Base-by-base conservation (phyloP, 768 basidiomycete genomes). In the Dacryopinax spathularia region DNA sequence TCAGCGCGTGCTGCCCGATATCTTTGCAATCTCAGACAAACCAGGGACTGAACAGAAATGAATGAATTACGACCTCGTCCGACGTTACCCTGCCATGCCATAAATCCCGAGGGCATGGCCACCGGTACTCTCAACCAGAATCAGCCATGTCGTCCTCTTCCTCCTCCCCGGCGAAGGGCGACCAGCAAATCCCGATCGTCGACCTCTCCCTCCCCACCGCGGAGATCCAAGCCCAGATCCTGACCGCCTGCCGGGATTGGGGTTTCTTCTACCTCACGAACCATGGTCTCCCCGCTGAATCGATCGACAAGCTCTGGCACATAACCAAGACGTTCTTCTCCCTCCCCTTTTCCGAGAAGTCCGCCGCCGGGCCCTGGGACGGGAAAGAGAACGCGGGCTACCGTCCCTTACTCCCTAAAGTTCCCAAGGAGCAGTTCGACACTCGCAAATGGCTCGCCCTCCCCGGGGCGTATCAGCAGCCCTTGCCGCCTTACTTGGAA, bases 251-350 rank as follows among this genome's bases (percentile, higher is more conserved):
- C 29, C 25, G 20, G 9, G 13, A 56, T 29, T 56, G 48, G 48
- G 48, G 48, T 56, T 56, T 56, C 48, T 56, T 56, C 48, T 56
- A 56, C 48, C 48, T 56, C 25, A 29, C 25, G 48, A 56, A 56
- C 48, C 48, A 56, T 29, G 22, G 25, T 29, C 48, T 56, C 5
- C 25, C 48, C 29, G 3, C 48, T 7, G 22, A 10, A 13, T 31
- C 22, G 25, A 6, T 56, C 13, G 13, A 3, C 48, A 3, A 29
- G 18, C 48, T 56, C 13, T 56, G 48, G 48, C 25, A 56, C 9
- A 5, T 56, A 3, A 31, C 22, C 10, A 22, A 29, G 5, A 56
- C 48, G 48, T 56, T 56, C 48, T 56, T 56, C 25, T 13, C 48
- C 6, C 29, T 56, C 3, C 48, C 48, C 3, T 29, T 56, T 3